Conservation (phyloP, 768 basidiomycete species). For the Amyloporia xantha region DNA sequence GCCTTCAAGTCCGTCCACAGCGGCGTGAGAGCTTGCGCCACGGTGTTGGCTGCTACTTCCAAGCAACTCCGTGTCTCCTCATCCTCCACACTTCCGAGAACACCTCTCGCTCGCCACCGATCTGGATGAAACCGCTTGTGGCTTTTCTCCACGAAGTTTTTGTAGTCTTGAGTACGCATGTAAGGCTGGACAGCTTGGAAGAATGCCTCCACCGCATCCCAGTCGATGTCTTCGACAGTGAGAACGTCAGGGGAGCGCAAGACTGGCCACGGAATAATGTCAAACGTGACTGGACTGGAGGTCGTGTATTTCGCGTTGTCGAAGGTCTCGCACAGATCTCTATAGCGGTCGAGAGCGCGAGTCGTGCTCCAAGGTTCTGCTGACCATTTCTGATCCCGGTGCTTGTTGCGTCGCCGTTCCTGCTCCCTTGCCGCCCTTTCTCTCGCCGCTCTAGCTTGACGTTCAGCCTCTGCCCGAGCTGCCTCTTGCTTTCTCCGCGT, state of each 20-base stretch:
- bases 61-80: constrained; percentile 51
- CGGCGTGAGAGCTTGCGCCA: constrained; percentile 68
- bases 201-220: constrained; percentile 65
- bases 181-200: constrained; percentile 46
- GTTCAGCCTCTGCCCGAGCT: constrained; percentile 19
- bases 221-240: constrained; percentile 61
- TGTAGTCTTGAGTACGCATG: constrained; percentile 58
- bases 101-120: constrained; percentile 63
- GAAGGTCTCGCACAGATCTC: constrained; percentile 51
- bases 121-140: constrained; percentile 76
- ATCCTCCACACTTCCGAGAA: constrained; percentile 52
- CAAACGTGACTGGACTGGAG: constrained; percentile 47
- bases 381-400: constrained; percentile 45
- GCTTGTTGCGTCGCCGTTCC: constrained; percentile 36
- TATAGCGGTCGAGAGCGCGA: constrained; percentile 70
- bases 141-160: constrained; percentile 59
- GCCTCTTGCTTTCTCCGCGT: constrained; percentile 21
- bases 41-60: constrained; percentile 66
- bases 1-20: constrained; percentile 37
- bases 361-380: constrained; percentile 55
- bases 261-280: constrained; percentile 73
- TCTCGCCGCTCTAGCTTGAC: constrained; percentile 24
- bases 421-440: constrained; percentile 31
- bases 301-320: constrained; percentile 51
- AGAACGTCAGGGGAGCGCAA: constrained; percentile 46